Evolutionary conservation across 2,329 filamentous ascomycete genomes (phyloP).

Genomic region (Mycosphaerella sp.): DNA sequence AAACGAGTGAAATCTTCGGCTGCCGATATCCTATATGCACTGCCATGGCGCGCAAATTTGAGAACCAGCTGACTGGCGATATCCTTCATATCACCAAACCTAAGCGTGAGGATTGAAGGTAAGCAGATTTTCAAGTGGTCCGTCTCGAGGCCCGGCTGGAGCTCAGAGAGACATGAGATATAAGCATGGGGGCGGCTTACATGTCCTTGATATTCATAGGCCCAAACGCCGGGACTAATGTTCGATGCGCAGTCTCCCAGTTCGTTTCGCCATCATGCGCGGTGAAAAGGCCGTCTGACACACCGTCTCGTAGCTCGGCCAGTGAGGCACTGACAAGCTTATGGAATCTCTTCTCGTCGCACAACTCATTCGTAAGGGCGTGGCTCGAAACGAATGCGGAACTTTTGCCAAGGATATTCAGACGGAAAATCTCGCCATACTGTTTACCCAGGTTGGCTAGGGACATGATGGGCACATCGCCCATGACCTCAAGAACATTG

Average conservation of each 20-base stretch:
- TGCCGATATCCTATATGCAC: conserved; percentile 51
- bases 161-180: too few relatives aligned
- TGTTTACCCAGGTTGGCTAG: conserved; percentile 46
- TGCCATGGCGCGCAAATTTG: conserved; percentile 44
- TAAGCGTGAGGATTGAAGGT: neutral
- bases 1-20: conserved; percentile 67
- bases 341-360: conserved; percentile 45
- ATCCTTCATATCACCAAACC: conserved; percentile 44
- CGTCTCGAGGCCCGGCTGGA: too few relatives aligned
- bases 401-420: conserved; percentile 18
- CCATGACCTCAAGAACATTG: conserved; percentile 58
- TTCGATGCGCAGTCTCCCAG: conserved; percentile 41
- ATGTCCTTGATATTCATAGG: conserved; percentile 61
- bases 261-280: conserved; percentile 39
- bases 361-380: conserved; percentile 37
- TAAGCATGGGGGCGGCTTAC: conserved; percentile 30
- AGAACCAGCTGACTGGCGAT: conserved; percentile 33
- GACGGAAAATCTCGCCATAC: conserved; percentile 25
- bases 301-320: conserved; percentile 52
- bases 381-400: conserved; percentile 24
- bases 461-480: conserved; percentile 49
- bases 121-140: conserved; percentile 10
- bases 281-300: conserved; percentile 63
- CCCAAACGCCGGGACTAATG: conserved; percentile 64
- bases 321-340: conserved; percentile 52